Evolutionary conservation across 345 rosid species (phyloP), one percentile per base, ranked within the genome.

Genomic region (Laguncularia racemosa): DNA sequence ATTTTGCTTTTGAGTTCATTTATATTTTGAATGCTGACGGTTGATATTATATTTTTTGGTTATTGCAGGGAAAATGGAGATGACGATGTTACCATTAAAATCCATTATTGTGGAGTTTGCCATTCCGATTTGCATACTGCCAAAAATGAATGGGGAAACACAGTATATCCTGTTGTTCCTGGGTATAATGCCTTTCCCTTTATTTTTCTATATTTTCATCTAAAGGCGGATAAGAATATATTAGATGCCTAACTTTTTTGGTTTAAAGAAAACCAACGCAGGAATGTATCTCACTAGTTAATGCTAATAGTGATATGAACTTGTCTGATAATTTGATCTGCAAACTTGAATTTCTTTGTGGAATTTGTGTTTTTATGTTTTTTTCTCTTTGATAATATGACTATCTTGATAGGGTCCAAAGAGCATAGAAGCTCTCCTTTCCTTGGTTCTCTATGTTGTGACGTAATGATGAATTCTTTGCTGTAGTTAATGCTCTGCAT

Each of bases 41-140:
- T 1, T 33, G 19, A 33, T 7, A 12, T 43, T 51, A 20, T 26
- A 43, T 23, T 11, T 56, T 66, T 46, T 38, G 9, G 43, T 82
- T 91, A 89, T 52, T 78, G 96, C 79, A 88, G 97, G 80, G 86
- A 84, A 48, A 85, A 76, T 62, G 86, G 91, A 20, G 88, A 65
- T 38, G 90, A 88, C 46, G 98, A 85, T 75, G 86, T 91, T 21
- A 73, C 89, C 33, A 63, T 88, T 20, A 91, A 88, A 67, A 75
- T 91, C 58, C 90, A 78, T 45, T 91, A 72, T 52, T 85, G 95
- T 61, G 95, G 96, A 44, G 83, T 91, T 18, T 88, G 96, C 67
- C 98, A 91, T 49, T 71, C 91, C 44, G 96, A 91, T 49, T 59
- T 91, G 74, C 89, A 81, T 47, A 14, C 62, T n/a, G 38, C 45